phyloP scores from a whole-genome alignment of 1,139 yeast genomes.

The Kazachstania sp. region DNA sequence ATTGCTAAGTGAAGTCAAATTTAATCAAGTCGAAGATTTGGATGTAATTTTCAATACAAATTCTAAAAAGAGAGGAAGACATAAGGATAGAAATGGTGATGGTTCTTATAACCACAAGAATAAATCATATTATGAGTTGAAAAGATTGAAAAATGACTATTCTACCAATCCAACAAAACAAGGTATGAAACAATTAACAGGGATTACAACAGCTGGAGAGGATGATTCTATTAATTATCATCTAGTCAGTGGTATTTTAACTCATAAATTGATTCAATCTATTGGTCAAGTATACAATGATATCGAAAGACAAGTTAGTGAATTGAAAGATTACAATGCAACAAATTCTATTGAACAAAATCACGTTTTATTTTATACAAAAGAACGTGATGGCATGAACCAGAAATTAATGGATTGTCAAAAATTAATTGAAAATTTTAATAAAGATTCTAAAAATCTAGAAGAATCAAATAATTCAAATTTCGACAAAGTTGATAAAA shows the following conservation, averaged over 20 bases:
- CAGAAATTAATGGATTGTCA: conserved; percentile 16
- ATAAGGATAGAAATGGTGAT: conserved; percentile 3
- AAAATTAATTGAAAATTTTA: conserved; percentile 15
- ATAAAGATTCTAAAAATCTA: conserved; percentile 21
- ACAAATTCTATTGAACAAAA: conserved; percentile 19
- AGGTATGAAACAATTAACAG: conserved; percentile 48
- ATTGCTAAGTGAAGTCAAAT: conserved; percentile 67
- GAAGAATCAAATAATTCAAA: conserved; percentile 34
- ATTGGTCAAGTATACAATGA: conserved; percentile 30
- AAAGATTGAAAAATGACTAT: conserved; percentile 62
- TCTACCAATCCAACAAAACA: conserved; percentile 57
- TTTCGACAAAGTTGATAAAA: conserved; percentile 34
- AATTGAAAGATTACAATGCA: conserved; percentile 24
- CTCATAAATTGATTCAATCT: conserved; percentile 43
- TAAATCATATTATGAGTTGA: conserved; percentile 46
- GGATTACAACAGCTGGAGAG: conserved; percentile 37
- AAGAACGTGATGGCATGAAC: conserved; percentile 17
- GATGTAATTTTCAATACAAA: conserved; percentile 23
- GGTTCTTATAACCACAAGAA: conserved; percentile 7
- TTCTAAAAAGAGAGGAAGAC: conserved; percentile 20
- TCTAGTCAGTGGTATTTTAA: conserved; percentile 34
- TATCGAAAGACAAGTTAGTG: conserved; percentile 24
- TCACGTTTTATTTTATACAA: conserved; percentile 19
- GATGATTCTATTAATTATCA: conserved; percentile 19
- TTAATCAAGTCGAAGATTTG: conserved; percentile 33